A percentile compares a stretch with the other conserved stretches of the same genome.
Evolutionary conservation across 140 eudicot genomes (phyloP).

Genomic region (Anethum foeniculum): DNA sequence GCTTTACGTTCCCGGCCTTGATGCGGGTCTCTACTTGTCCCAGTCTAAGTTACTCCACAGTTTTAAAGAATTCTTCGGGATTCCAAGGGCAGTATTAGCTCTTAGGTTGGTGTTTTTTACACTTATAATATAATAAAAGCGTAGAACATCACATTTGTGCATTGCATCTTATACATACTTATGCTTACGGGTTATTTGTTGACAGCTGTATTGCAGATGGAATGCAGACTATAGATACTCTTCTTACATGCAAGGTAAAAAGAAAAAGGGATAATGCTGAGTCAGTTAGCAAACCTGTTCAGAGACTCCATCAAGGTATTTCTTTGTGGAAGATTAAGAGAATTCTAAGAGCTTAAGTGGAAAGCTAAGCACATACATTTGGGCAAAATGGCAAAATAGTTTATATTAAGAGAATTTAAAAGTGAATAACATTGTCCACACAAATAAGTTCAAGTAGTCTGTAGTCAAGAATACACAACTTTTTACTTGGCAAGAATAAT

Average conservation of each 20-base stretch:
- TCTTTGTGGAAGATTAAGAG: neutral
- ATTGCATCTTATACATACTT: slow-evolving; percentile 4
- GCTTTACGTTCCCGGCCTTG: slow-evolving; percentile 95
- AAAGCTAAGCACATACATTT: neutral
- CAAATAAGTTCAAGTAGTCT: neutral
- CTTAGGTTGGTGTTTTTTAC: slow-evolving; percentile 55
- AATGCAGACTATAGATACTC: slow-evolving; percentile 85
- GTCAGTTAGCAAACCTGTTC: slow-evolving; percentile 33
- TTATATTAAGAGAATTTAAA: neutral
- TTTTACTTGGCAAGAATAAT: neutral
- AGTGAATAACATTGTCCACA: neutral
- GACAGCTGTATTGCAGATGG: slow-evolving; percentile 97
- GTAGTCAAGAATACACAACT: neutral
- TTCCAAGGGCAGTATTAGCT: slow-evolving; percentile 86
- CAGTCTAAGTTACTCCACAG: slow-evolving; percentile 59
- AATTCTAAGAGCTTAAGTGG: neutral
- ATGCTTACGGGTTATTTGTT: slow-evolving; percentile 23
- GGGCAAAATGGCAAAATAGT: neutral
- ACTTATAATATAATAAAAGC: neutral
- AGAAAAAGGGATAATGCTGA: slow-evolving; percentile 65
- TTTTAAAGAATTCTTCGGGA: slow-evolving; percentile 76
- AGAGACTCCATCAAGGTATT: slow-evolving; percentile 38
- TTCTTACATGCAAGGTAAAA: slow-evolving; percentile 73
- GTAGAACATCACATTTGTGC: neutral
- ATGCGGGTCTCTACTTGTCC: slow-evolving; percentile 81